phyloP scores from a whole-genome alignment of 768 basidiomycete species.

The Rhodotorula diobovata region DNA sequence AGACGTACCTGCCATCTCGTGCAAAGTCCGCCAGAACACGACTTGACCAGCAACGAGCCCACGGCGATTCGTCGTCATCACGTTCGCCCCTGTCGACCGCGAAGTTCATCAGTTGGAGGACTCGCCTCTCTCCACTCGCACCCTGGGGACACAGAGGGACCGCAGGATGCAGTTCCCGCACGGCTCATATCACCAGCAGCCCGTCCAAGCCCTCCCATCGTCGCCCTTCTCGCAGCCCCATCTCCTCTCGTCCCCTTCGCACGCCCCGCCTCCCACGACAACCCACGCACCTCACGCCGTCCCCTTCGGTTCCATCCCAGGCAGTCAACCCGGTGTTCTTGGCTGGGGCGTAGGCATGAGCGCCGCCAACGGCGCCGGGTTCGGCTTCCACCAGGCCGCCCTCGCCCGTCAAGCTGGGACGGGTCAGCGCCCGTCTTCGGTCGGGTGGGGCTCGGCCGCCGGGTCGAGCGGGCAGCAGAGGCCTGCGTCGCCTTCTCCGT shows the following conservation, averaged over 20 bases:
- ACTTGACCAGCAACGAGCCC: too few species aligned
- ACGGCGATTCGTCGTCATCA: too few species aligned
- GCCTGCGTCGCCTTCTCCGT: background rate
- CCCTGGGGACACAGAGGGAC: background rate
- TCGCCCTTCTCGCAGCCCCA: constrained; percentile 1
- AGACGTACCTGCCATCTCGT: too few species aligned
- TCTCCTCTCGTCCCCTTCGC: background rate
- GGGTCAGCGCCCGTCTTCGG: background rate
- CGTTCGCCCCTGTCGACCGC: too few species aligned
- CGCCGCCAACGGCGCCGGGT: constrained; percentile 18
- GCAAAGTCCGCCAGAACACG: too few species aligned
- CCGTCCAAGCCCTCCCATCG: constrained; percentile 8
- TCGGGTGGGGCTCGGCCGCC: constrained; percentile 8
- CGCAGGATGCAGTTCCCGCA: background rate
- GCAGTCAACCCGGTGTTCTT: constrained; percentile 25
- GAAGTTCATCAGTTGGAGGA: background rate
- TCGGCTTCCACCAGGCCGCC: background rate
- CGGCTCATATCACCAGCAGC: background rate
- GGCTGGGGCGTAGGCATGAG: constrained; percentile 35
- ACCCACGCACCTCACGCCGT: background rate
- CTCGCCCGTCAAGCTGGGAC: background rate
- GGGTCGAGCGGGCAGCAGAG: background rate
- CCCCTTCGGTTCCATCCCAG: constrained; percentile 23
- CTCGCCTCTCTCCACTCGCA: fast-evolving
- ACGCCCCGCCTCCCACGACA: background rate